Base-by-base conservation (phyloP, 1,284 basidiomycete species). In the Ganoderma multipileum region DNA sequence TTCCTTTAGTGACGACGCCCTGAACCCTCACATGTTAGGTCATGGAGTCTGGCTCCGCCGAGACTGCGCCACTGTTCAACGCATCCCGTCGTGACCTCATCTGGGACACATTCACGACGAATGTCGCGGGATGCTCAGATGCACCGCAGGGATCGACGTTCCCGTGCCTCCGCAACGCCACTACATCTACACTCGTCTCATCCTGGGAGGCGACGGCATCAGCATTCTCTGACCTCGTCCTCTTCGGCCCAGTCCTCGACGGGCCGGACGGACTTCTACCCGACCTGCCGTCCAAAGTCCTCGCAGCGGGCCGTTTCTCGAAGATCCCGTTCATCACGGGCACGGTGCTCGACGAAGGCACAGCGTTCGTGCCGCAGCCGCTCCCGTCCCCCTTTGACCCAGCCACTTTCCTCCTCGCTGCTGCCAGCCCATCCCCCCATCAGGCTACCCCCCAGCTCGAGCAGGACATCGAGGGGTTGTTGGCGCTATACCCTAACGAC, bases 401-500 rank as follows among this genome's bases (percentile, higher is more conserved):
- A 18, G 20, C n/a, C 7, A 4, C 1, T 1, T 47, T 47, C 44
- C 44, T 47, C 20, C 20, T 47, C 28, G 18, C 52, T 14, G 74
- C 77, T 23, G 84, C 84, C 0, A 54, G 30, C 14, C 9, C 63
- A n/a, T 47, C 20, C 3, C 20, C 44, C 20, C 44, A 47, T 23
- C n/a, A 47, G 3, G 20, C n/a, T n/a, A 47, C 7, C 23, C 0
- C 20, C 7, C 44, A 47, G 44, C 44, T 47, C n/a, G 47, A 50
- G 47, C 9, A 50, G 23, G 47, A 50, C 11, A n/a, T 36, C 33
- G 28, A 42, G 80, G 80, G 68, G 16, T 67, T 88, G 14, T 65
- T 87, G 0, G 67, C 81, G 28, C 76, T 87, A 4, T 88, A 88
- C 69, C 86, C 86, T 0, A 81, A 87, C 67, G 77, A 80, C 61